Evolutionary conservation across 1,284 basidiomycete genomes (phyloP).

Genomic region (Cutaneotrichosporon cyanovorans): DNA sequence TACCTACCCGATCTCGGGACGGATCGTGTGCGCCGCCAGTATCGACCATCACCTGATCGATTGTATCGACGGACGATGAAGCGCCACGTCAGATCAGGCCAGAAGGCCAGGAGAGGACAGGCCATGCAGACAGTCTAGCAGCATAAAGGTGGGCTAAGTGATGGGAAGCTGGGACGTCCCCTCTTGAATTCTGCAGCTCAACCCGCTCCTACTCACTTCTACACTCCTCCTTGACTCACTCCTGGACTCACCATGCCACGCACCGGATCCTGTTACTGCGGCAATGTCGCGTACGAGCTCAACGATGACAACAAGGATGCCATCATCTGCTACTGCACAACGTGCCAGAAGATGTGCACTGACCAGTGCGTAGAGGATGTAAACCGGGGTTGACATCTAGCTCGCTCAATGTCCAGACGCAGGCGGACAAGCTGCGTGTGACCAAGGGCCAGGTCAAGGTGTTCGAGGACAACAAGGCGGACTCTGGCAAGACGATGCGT

Average conservation of each 20-base stretch:
- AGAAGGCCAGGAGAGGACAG: no score
- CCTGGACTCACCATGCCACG: conserved; percentile 2
- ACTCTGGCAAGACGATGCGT: conserved; percentile 18
- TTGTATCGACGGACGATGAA: no score
- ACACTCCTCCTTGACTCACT: no score
- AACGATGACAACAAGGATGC: conserved; percentile 14
- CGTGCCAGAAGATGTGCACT: conserved; percentile 10
- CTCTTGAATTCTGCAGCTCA: no score
- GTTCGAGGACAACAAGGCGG: conserved; percentile 5
- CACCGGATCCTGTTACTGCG: conserved; percentile 10
- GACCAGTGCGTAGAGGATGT: conserved; percentile 1
- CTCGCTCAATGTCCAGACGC: conserved; percentile 13
- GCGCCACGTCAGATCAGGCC: no score
- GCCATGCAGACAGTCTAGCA: no score
- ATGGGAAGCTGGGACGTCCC: no score
- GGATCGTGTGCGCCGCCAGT: no score
- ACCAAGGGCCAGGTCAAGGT: conserved; percentile 13
- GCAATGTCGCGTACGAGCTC: conserved; percentile 6
- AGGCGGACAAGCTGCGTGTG: conserved; percentile 7
- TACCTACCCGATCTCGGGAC: no score
- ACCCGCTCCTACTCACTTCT: no score
- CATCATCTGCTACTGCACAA: conserved; percentile 14
- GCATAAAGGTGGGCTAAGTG: no score
- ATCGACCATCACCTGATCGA: no score
- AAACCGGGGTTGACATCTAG: neutral